Percentiles rank a stretch among this genome's conserved stretches.
These are phyloP conservation scores for Lipomyces starkeyi DNA, from an alignment of 805 yeast species.

Conservation along the genomic window DNA sequence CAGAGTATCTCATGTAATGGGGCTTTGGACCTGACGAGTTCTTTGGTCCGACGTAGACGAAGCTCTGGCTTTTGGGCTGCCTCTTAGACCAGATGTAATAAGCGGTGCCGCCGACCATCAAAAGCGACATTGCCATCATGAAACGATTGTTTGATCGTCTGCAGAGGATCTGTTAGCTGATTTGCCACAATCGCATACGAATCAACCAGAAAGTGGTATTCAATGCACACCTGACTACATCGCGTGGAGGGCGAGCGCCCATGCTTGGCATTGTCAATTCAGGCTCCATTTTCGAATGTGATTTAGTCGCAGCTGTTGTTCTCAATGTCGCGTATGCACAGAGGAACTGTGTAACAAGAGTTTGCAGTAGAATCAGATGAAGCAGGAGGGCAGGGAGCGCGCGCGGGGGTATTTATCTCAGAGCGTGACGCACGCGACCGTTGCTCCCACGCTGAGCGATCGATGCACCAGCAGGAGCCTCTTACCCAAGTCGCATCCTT, in stretches of 20 bases:
- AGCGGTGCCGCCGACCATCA: slow-evolving; percentile 22
- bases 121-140: slow-evolving; percentile 19
- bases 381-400: neutral
- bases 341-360: neutral
- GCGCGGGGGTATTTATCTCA: slow-evolving; percentile 1
- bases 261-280: slow-evolving; percentile 1
- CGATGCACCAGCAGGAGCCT: neutral
- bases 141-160: slow-evolving; percentile 29
- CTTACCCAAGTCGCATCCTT: neutral
- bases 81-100: slow-evolving; percentile 16
- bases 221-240: neutral
- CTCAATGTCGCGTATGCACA: neutral
- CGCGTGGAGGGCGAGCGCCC: slow-evolving; percentile 12
- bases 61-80: slow-evolving; percentile 17
- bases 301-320: neutral
- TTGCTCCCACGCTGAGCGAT: neutral
- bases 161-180: neutral
- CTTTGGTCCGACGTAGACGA: slow-evolving; percentile 20
- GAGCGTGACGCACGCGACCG: neutral
- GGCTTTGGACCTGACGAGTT: slow-evolving; percentile 25
- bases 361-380: neutral
- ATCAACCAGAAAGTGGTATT: neutral
- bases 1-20: slow-evolving; percentile 10
- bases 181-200: neutral
- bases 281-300: slow-evolving; percentile 5